Percentiles rank a stretch among this genome's conserved stretches.
phyloP scores from a whole-genome alignment of 2,329 filamentous ascomycete species.

The Metarhizium robertsii region DNA sequence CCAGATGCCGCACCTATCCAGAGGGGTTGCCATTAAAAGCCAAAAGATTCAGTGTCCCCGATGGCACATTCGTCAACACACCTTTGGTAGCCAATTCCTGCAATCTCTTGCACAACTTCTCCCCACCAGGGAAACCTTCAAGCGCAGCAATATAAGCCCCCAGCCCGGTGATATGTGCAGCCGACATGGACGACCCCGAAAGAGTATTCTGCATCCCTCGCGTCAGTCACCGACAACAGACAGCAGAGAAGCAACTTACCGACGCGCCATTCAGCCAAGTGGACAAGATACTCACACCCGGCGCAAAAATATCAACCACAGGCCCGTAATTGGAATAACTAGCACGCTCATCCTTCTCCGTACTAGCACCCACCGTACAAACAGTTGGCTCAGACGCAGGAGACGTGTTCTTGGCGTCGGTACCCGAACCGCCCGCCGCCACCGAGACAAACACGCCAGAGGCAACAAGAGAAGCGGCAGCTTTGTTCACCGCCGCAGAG shows the following conservation, averaged over 20 bases:
- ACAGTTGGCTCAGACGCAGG: too few relatives aligned
- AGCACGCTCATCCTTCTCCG: too few relatives aligned
- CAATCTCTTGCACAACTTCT: slow-evolving; percentile 9
- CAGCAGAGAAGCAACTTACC: too few relatives aligned
- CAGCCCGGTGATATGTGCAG: slow-evolving; percentile 20
- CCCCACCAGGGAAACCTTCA: slow-evolving; percentile 9
- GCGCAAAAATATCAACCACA: slow-evolving; percentile 35
- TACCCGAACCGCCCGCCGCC: too few relatives aligned
- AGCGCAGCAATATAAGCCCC: too few relatives aligned
- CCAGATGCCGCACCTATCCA: too few relatives aligned
- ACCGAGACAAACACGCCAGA: slow-evolving; percentile 38
- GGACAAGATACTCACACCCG: slow-evolving; percentile 21
- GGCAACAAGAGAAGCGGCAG: slow-evolving; percentile 31
- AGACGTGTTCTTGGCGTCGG: too few relatives aligned
- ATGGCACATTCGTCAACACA: slow-evolving; percentile 16
- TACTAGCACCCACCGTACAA: too few relatives aligned
- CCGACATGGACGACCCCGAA: slow-evolving; percentile 32
- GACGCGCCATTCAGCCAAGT: too few relatives aligned
- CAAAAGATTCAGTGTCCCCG: slow-evolving; percentile 11
- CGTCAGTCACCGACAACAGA: too few relatives aligned
- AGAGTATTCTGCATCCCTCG: slow-evolving; percentile 18
- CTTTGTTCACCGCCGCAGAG: slow-evolving; percentile 35
- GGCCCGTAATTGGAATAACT: not conserved
- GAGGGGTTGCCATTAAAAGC: too few relatives aligned
- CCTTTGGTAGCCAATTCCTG: not conserved